These are phyloP conservation scores for Glycine tomentella DNA, from an alignment of 306 rosid species.

Conservation along the genomic window DNA sequence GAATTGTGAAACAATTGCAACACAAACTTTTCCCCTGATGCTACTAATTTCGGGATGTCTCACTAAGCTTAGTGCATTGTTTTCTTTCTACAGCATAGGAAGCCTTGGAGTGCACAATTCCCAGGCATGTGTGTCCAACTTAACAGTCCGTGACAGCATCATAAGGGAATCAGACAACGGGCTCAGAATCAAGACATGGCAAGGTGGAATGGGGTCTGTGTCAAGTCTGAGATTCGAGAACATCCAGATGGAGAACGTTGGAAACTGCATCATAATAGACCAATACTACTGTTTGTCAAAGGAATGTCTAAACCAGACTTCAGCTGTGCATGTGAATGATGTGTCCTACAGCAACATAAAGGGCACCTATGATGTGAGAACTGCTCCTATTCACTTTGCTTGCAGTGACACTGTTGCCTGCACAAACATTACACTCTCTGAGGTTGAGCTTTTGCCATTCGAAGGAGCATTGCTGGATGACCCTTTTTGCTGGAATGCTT, in stretches of 20 bases:
- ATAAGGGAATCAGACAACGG: slow-evolving; percentile 89
- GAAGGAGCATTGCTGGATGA: slow-evolving; percentile 85
- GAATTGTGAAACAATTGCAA: not conserved
- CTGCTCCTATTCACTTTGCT: slow-evolving; percentile 89
- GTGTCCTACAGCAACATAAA: slow-evolving; percentile 73
- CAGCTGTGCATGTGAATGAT: slow-evolving; percentile 83
- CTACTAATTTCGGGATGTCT: too few relatives aligned
- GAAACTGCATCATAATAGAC: slow-evolving; percentile 80
- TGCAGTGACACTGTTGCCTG: slow-evolving; percentile 92
- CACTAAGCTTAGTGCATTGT: not conserved
- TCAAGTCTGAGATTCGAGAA: slow-evolving; percentile 65
- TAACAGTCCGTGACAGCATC: slow-evolving; percentile 66
- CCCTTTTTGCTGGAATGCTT: slow-evolving; percentile 97
- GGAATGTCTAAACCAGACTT: slow-evolving; percentile 79
- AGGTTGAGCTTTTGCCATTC: slow-evolving; percentile 81
- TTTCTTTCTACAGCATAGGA: slow-evolving; percentile 73
- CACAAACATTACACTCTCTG: slow-evolving; percentile 83
- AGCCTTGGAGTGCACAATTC: slow-evolving; percentile 89
- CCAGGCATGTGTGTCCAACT: slow-evolving; percentile 87
- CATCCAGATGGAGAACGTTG: slow-evolving; percentile 87
- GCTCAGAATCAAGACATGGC: slow-evolving; percentile 95
- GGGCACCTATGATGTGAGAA: slow-evolving; percentile 91
- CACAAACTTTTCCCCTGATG: not conserved
- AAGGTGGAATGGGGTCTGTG: slow-evolving; percentile 92
- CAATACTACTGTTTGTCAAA: slow-evolving; percentile 88